Base-by-base conservation (phyloP, 768 basidiomycete genomes). In the Russula brevipes region DNA sequence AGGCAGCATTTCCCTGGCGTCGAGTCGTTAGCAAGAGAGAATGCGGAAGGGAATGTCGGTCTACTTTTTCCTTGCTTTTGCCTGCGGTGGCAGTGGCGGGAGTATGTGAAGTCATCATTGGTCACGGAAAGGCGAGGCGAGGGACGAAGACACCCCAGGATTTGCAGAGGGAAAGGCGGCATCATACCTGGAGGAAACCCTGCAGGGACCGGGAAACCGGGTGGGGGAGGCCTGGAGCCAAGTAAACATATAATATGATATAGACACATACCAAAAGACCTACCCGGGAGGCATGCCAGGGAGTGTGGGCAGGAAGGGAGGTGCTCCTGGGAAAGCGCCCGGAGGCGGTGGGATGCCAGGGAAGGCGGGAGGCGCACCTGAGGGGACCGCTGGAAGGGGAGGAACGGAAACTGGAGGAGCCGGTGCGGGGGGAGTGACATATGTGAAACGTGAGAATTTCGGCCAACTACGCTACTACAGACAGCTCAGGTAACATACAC, bases 1-100 rank as follows among this genome's bases (percentile, higher is more conserved):
- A 97, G 0, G 92, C 85, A 5, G 79, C 76, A 68, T 98, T 96
- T 60, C 95, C 95, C 94, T 96, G 35, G 24, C 1, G 24, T 24
- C 1, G 9, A n/a, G n/a, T 35, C 2, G 31, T 24, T 31, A 7
- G 58, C 50, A 30, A 63, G 14, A 56, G 31, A 36, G 16, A 36
- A 1, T 2, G 30, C 24, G 24, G 12, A 30, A 24, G 16, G 38
- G 9, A 24, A 10, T 5, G 9, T 9, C 8, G 12, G 5, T 53
- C 14, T 11, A 60, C 59, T 35, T 46, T 60, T 54, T 60, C 52
- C 46, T 60, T 60, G 55, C 42, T 57, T 19, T 24, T 24, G 24
- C 24, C 24, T 24, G 24, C 24, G 24, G 24, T 24, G 24, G 54
- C 8, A 16, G 30, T 41, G 53, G 53, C 11, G 2, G 38, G 24